A percentile compares a stretch with the other conserved stretches of the same genome.
Evolutionary conservation across 2,329 filamentous ascomycete species (phyloP).

Genomic region (Epichloe amarillans): DNA sequence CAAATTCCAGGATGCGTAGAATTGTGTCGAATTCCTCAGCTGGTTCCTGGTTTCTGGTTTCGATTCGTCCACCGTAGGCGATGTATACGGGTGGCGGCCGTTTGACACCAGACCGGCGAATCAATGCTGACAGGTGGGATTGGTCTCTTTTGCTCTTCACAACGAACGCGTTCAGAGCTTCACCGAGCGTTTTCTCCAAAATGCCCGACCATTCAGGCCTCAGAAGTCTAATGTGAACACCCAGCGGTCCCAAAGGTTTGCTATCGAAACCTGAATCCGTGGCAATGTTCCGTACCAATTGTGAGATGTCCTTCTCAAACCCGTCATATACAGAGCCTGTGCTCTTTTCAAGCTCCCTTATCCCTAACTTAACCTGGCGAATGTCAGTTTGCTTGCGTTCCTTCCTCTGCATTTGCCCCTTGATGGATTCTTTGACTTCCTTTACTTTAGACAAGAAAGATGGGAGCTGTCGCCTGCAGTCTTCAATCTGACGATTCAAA

Average conservation of each 20-base stretch:
- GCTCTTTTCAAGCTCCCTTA: constrained; percentile 37
- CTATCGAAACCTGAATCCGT: constrained; percentile 54
- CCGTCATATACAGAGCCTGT: constrained; percentile 48
- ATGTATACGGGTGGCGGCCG: constrained; percentile 25
- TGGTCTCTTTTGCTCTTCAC: constrained; percentile 69
- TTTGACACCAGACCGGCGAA: constrained; percentile 47
- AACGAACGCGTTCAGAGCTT: constrained; percentile 60
- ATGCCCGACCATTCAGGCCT: constrained; percentile 75
- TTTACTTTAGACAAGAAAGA: constrained; percentile 19
- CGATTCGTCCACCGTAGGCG: constrained; percentile 22
- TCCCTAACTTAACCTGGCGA: constrained; percentile 29
- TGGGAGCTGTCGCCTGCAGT: constrained; percentile 18
- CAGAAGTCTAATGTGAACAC: constrained; percentile 59
- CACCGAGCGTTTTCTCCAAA: constrained; percentile 65
- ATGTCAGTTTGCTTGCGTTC: constrained; percentile 41
- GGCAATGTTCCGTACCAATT: constrained; percentile 55
- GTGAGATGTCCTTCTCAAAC: constrained; percentile 49
- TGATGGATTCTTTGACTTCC: constrained; percentile 17
- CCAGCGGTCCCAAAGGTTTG: constrained; percentile 74
- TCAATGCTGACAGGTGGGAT: constrained; percentile 49
- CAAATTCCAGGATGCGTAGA: constrained; percentile 67
- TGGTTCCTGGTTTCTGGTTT: constrained; percentile 48
- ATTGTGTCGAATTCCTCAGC: constrained; percentile 61
- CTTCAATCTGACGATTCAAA: constrained; percentile 15
- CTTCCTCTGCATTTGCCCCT: constrained; percentile 19